Percentiles rank a stretch among this genome's conserved stretches.
phyloP scores from a whole-genome alignment of 352 stramenopile genomes.

The Thraustochytrium striatum region DNA sequence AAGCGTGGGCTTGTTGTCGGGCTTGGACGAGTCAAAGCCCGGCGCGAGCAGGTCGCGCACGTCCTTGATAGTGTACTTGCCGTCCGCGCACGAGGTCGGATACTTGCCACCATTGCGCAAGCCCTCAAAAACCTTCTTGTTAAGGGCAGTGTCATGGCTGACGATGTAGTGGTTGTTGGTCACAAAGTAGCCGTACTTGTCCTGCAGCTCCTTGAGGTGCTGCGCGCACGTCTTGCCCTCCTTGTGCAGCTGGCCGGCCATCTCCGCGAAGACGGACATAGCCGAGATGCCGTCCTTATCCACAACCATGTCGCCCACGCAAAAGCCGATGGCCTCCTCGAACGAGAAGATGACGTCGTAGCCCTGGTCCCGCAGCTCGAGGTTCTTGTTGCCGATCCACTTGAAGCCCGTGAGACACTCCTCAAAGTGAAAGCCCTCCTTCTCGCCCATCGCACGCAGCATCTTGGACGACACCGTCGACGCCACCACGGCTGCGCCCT shows the following conservation, averaged over 20 bases:
- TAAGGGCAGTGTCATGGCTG: constrained; percentile 79
- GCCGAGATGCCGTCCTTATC: constrained; percentile 97
- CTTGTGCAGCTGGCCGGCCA: constrained; percentile 61
- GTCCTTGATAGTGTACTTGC: constrained; percentile 68
- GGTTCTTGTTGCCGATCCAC: constrained; percentile 91
- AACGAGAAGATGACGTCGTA: constrained; percentile 92
- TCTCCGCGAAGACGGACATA: constrained; percentile 79
- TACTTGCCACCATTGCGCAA: constrained; percentile 81
- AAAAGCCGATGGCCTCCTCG: constrained; percentile 98
- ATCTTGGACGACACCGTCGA: constrained; percentile 96
- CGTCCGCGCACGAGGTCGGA: constrained; percentile 57
- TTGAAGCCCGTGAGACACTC: constrained; percentile 98
- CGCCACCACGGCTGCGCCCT: constrained; percentile 69
- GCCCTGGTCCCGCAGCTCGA: constrained; percentile 69
- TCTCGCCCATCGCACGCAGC: constrained; percentile 79
- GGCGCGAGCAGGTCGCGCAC: constrained; percentile 73
- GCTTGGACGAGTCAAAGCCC: constrained; percentile 73
- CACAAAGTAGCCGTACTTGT: constrained; percentile 91
- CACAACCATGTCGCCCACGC: constrained; percentile 88
- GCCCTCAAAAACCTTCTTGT: constrained; percentile 78
- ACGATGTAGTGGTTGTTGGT: constrained; percentile 96
- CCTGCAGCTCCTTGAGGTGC: constrained; percentile 70
- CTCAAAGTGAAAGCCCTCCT: constrained; percentile 89
- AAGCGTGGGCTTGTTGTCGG: constrained; percentile 81
- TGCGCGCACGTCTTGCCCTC: constrained; percentile 64